Evolutionary conservation across 2,329 filamentous ascomycete species (phyloP).

Genomic region (Endothia cerciana): DNA sequence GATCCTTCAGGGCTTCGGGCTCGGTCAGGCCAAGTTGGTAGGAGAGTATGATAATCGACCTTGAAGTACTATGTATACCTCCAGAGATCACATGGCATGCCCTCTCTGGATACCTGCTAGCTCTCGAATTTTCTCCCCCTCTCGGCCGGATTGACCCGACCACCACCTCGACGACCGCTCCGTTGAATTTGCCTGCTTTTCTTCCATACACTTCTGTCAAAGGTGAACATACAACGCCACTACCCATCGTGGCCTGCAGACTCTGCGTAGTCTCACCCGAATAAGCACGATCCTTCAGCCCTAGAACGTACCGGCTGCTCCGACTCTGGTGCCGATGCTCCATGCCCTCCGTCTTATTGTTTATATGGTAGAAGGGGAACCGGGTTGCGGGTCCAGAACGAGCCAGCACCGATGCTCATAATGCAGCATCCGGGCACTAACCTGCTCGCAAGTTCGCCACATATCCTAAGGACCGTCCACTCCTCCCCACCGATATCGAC

Average conservation of each 20-base stretch:
- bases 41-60: background rate
- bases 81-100: slow-evolving; percentile 9
- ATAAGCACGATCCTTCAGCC: slow-evolving; percentile 19
- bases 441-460: slow-evolving; percentile 22
- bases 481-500: slow-evolving; percentile 11
- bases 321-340: slow-evolving; percentile 13
- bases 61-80: background rate
- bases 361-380: slow-evolving; percentile 12
- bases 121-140: background rate
- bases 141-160: background rate
- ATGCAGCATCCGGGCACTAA: slow-evolving; percentile 28
- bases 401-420: slow-evolving; percentile 24
- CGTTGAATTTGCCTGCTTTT: slow-evolving; percentile 3
- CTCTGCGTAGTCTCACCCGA: slow-evolving; percentile 16
- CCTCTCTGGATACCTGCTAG: background rate
- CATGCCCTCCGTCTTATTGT: background rate
- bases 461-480: slow-evolving; percentile 13
- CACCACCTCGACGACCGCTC: too few species aligned
- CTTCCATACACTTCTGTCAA: background rate
- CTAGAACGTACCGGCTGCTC: slow-evolving; percentile 5
- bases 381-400: slow-evolving; percentile 14
- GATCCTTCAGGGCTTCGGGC: slow-evolving; percentile 27
- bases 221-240: background rate
- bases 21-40: slow-evolving; percentile 19
- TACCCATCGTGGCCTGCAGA: slow-evolving; percentile 13